phyloP scores from a whole-genome alignment of 2,329 filamentous ascomycete genomes.

The Claviceps lovelessii region DNA sequence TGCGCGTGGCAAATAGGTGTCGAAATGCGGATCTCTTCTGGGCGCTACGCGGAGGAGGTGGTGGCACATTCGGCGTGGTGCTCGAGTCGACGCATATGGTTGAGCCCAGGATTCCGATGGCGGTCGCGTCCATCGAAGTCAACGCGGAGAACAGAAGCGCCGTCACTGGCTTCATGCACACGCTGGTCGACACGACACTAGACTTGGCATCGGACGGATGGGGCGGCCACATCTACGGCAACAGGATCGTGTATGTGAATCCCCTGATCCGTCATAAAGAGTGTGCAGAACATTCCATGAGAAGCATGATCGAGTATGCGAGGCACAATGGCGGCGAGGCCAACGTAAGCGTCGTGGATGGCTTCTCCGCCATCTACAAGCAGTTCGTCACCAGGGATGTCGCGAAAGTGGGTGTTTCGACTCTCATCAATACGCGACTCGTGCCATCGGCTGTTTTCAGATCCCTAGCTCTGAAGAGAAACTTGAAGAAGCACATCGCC shows the following conservation, averaged over 20 bases:
- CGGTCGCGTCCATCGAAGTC: slow-evolving; percentile 2
- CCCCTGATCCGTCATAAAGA: slow-evolving; percentile 1
- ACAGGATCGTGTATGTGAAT: slow-evolving; percentile 6
- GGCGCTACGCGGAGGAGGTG: slow-evolving; percentile 32
- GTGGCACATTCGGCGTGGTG: slow-evolving; percentile 28
- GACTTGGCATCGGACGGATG: slow-evolving; percentile 8
- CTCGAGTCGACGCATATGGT: slow-evolving; percentile 20
- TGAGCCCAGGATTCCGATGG: slow-evolving; percentile 1
- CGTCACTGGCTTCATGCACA: slow-evolving; percentile 5
- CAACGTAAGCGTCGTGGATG: slow-evolving; percentile 2
- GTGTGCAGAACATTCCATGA: slow-evolving; percentile 1
- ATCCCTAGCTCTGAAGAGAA: not conserved
- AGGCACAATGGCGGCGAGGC: slow-evolving; percentile 2
- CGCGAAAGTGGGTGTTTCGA: slow-evolving; percentile 6
- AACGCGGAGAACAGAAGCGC: not conserved
- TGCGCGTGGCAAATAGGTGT: slow-evolving; percentile 25
- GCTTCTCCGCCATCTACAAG: slow-evolving; percentile 7
- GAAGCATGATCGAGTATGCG: slow-evolving; percentile 1
- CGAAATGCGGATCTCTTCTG: slow-evolving; percentile 33
- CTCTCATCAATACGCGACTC: slow-evolving; percentile 6
- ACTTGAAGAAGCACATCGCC: slow-evolving; percentile 4
- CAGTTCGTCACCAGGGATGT: slow-evolving; percentile 5
- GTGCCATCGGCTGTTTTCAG: slow-evolving; percentile 4
- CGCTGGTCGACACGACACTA: slow-evolving; percentile 7
- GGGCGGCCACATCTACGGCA: slow-evolving; percentile 10